Conservation (phyloP, 306 rosid species). For the Cucumis cinereus region DNA sequence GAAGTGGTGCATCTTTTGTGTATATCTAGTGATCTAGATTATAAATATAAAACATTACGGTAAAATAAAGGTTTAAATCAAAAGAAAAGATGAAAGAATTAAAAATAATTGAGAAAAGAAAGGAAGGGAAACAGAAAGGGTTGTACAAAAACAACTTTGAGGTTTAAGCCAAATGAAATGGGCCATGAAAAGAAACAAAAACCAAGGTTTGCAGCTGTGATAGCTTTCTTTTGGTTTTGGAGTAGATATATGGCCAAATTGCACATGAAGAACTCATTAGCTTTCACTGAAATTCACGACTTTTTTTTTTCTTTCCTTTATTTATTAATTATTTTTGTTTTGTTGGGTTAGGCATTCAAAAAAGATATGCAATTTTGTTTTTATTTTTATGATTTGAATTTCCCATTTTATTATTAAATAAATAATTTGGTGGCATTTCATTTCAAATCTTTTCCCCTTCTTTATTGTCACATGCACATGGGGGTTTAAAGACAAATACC, state of each 20-base stretch:
- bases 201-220: neutral
- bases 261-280: neutral
- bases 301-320: neutral
- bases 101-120: neutral
- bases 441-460: neutral
- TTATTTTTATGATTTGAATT: too few relatives aligned
- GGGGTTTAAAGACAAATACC: neutral
- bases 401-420: too few relatives aligned
- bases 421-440: neutral
- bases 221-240: neutral
- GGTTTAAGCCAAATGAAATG: neutral
- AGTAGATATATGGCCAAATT: neutral
- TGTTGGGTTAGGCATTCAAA: neutral
- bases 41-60: too few relatives aligned
- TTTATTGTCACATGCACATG: neutral
- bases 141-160: neutral
- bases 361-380: neutral
- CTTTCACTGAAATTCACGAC: neutral
- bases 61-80: too few relatives aligned
- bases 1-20: too few relatives aligned
- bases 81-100: too few relatives aligned
- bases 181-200: neutral
- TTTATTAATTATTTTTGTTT: neutral
- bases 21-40: too few relatives aligned
- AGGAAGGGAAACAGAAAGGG: neutral